Evolutionary conservation across 768 basidiomycete species (phyloP), one percentile per base, ranked within the genome.

Genomic region (Amanita molliuscula): DNA sequence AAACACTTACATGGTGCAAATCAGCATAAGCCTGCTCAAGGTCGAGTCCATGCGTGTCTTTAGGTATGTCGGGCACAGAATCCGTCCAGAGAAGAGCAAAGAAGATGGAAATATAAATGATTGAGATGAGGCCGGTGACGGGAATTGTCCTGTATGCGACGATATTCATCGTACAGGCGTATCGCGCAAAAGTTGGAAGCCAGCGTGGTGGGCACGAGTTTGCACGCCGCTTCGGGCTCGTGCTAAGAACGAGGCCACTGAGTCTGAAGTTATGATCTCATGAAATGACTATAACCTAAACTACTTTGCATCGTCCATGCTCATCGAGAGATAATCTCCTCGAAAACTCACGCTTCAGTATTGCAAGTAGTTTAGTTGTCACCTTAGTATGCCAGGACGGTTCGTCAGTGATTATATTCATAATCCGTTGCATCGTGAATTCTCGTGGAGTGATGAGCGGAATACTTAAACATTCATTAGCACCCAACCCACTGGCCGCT

Each of bases 11-110:
- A 54, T 62, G 56, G 47, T 81, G 74, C 36, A 88, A 64, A 52
- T 86, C 82, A 44, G 64, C 64, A 60, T 75, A 81, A 3, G 84
- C 82, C 45, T 72, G 67, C 36, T 73, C 63, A 20, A 84, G 52
- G 58, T 78, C 64, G 42, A 78, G 62, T 33, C 73, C 75, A 49
- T 62, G 54, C 48, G 74, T 70, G 53, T 72, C 54, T 42, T 58
- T 67, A 0, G 78, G 78, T 15, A 77, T 65, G 6, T 56, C 46
- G 0, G 74, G 68, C 1, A 81, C 66, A 6, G 68, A 58, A 58
- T 83, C 77, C 3, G 75, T 77, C 34, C 72, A 55, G 3, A 75
- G 57, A 1, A 82, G 69, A 6, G 73, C 59, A 23, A 56, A 59
- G 54, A 81, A 75, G 46, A 82, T 61, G 1, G 65, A 58, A 1